phyloP scores from a whole-genome alignment of 257 asterid genomes.

The Eustoma russellianum region DNA sequence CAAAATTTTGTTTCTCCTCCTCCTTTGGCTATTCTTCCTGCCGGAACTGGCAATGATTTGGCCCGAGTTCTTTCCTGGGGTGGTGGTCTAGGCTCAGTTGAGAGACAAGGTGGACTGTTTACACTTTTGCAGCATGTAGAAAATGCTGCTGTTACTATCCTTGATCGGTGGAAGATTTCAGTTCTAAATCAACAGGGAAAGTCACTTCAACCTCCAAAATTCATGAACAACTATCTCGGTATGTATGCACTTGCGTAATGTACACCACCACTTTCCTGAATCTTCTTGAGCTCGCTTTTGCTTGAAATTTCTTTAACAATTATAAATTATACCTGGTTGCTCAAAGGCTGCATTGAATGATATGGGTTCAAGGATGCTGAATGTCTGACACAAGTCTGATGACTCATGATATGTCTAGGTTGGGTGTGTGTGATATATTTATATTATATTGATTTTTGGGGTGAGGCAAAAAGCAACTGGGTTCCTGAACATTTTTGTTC shows the following conservation, averaged over 20 bases:
- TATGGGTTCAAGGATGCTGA: too few species aligned
- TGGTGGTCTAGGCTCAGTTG: slow-evolving; percentile 90
- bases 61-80: slow-evolving; percentile 99
- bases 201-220: slow-evolving; percentile 50
- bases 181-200: slow-evolving; percentile 60
- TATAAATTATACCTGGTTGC: too few species aligned
- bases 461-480: too few species aligned
- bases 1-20: slow-evolving; percentile 95
- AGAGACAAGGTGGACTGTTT: slow-evolving; percentile 97
- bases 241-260: slow-evolving; percentile 10
- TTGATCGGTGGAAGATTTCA: slow-evolving; percentile 91
- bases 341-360: too few species aligned
- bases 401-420: too few species aligned
- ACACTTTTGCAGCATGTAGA: slow-evolving; percentile 78
- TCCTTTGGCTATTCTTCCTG: slow-evolving; percentile 98
- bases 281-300: too few species aligned
- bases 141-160: slow-evolving; percentile 97
- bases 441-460: too few species aligned
- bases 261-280: too few species aligned
- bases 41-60: slow-evolving; percentile 98
- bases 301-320: too few species aligned
- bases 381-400: too few species aligned
- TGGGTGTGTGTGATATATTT: too few species aligned
- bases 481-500: too few species aligned
- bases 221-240: slow-evolving; percentile 97